These are phyloP conservation scores for Grigorovia humatica DNA, from an alignment of 805 yeast genomes.

Conservation along the genomic window DNA sequence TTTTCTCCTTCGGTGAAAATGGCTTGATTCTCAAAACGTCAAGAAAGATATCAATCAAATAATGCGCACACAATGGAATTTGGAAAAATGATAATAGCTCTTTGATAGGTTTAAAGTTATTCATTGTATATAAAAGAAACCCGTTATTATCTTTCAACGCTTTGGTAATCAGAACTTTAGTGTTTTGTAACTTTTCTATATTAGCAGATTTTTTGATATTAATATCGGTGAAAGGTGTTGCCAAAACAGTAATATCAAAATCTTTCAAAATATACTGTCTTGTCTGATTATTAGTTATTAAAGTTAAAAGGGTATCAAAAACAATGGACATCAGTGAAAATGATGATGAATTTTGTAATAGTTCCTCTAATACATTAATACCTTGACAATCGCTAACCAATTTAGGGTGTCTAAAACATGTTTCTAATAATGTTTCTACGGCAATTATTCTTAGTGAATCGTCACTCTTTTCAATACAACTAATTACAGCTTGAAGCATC, in stretches of 20 bases:
- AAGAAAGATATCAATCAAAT: slow-evolving; percentile 59
- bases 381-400: slow-evolving; percentile 39
- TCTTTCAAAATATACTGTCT: slow-evolving; percentile 38
- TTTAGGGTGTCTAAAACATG: slow-evolving; percentile 37
- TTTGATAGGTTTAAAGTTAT: slow-evolving; percentile 44
- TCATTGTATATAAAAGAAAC: slow-evolving; percentile 48
- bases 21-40: slow-evolving; percentile 54
- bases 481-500: slow-evolving; percentile 54
- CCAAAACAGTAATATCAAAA: slow-evolving; percentile 48
- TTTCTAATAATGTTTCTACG: slow-evolving; percentile 47
- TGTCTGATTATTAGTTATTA: slow-evolving; percentile 22
- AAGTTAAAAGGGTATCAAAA: slow-evolving; percentile 20
- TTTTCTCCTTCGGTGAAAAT: slow-evolving; percentile 35
- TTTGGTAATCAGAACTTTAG: slow-evolving; percentile 48
- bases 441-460: slow-evolving; percentile 44
- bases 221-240: slow-evolving; percentile 63
- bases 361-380: slow-evolving; percentile 30
- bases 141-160: slow-evolving; percentile 73
- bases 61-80: slow-evolving; percentile 46
- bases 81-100: slow-evolving; percentile 56
- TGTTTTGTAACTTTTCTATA: slow-evolving; percentile 46
- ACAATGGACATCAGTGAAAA: slow-evolving; percentile 20
- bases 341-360: slow-evolving; percentile 20
- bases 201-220: slow-evolving; percentile 39
- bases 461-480: slow-evolving; percentile 47